These are phyloP conservation scores for Dactylis glomerata DNA, from an alignment of 176 grass and related monocot species.

Conservation along the genomic window DNA sequence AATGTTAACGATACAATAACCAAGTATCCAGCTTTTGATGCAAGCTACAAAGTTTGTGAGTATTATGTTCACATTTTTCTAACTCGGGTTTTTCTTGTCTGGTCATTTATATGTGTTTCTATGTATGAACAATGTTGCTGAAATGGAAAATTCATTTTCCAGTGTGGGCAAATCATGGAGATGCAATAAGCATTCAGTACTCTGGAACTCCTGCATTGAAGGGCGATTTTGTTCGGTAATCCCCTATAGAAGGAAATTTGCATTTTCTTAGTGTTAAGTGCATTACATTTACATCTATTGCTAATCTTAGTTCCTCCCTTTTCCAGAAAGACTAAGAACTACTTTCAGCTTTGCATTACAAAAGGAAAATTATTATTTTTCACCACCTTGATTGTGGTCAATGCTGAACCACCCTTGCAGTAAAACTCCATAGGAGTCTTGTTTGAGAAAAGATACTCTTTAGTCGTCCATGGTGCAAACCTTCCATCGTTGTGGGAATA, in stretches of 20 bases:
- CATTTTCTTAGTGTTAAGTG: conserved; percentile 7
- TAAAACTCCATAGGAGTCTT: background rate
- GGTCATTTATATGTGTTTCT: conserved; percentile 14
- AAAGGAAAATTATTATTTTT: conserved; percentile 13
- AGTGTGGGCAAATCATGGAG: conserved; percentile 99
- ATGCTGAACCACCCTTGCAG: background rate
- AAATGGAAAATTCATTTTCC: conserved; percentile 31
- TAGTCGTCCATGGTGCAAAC: background rate
- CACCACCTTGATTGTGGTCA: conserved; percentile 12
- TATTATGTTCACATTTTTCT: conserved; percentile 10
- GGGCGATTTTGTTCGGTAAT: conserved; percentile 97
- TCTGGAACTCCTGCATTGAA: conserved; percentile 96
- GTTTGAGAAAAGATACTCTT: background rate
- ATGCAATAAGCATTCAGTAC: conserved; percentile 98
- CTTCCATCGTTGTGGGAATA: background rate
- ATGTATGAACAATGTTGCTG: conserved; percentile 17
- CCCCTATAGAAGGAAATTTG: conserved; percentile 1
- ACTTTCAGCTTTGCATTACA: conserved; percentile 11
- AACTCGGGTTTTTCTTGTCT: background rate
- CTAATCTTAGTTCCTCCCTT: background rate
- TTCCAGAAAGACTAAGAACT: background rate
- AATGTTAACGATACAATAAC: conserved; percentile 58
- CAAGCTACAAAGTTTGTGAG: conserved; percentile 89
- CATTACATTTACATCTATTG: conserved; percentile 1
- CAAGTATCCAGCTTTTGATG: conserved; percentile 69